phyloP scores from a whole-genome alignment of 164 flowering plant genomes.

The Macadamia integrifolia region DNA sequence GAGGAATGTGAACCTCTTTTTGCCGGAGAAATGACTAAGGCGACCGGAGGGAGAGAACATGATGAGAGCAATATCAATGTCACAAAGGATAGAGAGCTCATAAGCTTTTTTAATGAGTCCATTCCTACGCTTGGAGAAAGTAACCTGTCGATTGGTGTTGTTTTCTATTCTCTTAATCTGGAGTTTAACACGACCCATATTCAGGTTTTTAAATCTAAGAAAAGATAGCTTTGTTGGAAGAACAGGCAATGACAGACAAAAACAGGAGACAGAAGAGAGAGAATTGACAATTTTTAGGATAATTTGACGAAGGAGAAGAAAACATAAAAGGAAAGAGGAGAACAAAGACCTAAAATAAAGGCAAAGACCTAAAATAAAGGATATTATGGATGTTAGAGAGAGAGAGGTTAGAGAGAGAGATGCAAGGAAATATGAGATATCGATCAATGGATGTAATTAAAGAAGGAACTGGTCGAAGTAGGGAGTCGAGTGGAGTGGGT shows the following conservation, averaged over 20 bases:
- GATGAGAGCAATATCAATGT: slow-evolving; percentile 67
- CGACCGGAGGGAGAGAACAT: slow-evolving; percentile 72
- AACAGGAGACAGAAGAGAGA: not conserved
- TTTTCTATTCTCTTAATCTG: slow-evolving; percentile 75
- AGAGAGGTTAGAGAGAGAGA: not conserved
- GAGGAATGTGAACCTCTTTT: slow-evolving; percentile 26
- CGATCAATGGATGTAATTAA: not conserved
- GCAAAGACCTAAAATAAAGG: not conserved
- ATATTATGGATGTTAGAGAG: not conserved
- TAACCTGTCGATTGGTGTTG: slow-evolving; percentile 68
- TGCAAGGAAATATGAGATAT: slow-evolving; percentile 2
- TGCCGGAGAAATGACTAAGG: slow-evolving; percentile 53
- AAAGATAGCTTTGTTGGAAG: not conserved
- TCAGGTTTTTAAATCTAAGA: not conserved
- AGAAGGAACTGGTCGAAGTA: not conserved
- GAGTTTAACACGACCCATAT: slow-evolving; percentile 63
- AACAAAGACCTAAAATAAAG: not conserved
- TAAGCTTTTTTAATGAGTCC: slow-evolving; percentile 79
- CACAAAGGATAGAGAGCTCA: slow-evolving; percentile 66
- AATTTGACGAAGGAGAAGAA: too few relatives aligned
- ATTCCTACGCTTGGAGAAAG: slow-evolving; percentile 73
- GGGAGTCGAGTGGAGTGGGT: not conserved
- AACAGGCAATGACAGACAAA: not conserved
- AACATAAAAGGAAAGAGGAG: not conserved
- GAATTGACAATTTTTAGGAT: not conserved